phyloP scores from a whole-genome alignment of 257 asterid genomes.

The Gentiana macrophylla region DNA sequence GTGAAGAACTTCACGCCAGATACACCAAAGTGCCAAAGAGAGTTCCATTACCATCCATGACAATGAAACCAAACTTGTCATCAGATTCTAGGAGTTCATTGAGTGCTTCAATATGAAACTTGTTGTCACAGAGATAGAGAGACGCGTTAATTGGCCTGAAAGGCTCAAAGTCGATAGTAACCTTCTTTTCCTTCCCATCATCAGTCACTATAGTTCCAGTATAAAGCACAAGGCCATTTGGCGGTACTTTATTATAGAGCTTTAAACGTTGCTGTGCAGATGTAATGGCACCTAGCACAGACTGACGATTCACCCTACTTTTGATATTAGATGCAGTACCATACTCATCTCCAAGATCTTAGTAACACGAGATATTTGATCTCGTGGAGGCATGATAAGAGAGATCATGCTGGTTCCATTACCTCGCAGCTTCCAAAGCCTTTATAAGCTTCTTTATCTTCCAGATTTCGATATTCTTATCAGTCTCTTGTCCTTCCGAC shows the following conservation, averaged over 20 bases:
- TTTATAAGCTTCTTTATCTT: conserved; percentile 33
- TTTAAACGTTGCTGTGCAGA: conserved; percentile 39
- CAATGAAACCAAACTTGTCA: conserved; percentile 39
- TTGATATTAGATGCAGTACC: conserved; percentile 37
- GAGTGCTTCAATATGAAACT: conserved; percentile 33
- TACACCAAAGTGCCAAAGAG: conserved; percentile 40
- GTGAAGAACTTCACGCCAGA: no score
- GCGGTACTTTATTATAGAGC: conserved; percentile 30
- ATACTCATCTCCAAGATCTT: conserved; percentile 36
- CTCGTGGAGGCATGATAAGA: conserved; percentile 39
- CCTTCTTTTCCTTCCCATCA: conserved; percentile 41
- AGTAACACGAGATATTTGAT: conserved; percentile 30
- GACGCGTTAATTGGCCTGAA: conserved; percentile 36
- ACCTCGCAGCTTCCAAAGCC: conserved; percentile 36
- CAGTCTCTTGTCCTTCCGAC: no score
- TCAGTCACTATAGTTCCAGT: conserved; percentile 34
- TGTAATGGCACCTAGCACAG: conserved; percentile 34
- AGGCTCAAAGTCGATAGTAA: conserved; percentile 33
- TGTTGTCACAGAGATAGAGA: conserved; percentile 33
- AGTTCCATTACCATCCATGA: conserved; percentile 44
- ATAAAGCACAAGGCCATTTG: conserved; percentile 34
- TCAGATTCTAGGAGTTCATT: conserved; percentile 36
- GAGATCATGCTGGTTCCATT: conserved; percentile 46
- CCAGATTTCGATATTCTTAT: conserved; percentile 23
- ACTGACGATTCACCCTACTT: conserved; percentile 36